phyloP scores from a whole-genome alignment of 176 grass and related monocot species.

The Leersia perrieri region DNA sequence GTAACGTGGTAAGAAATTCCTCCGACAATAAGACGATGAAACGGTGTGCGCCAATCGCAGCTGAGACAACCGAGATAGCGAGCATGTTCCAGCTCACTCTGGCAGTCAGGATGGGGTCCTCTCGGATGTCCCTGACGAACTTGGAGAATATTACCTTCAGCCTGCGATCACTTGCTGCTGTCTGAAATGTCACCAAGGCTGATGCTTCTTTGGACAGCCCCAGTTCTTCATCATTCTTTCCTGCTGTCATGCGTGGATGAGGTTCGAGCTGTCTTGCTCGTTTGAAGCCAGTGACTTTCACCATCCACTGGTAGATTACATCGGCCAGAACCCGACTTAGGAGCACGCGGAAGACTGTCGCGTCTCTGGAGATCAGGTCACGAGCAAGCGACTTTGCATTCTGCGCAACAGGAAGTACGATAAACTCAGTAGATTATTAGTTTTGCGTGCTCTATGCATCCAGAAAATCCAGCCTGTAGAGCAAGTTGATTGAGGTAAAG shows the following conservation, averaged over 20 bases:
- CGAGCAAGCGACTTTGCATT: conserved; percentile 43
- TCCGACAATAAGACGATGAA: conserved; percentile 45
- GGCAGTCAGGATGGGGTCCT: conserved; percentile 41
- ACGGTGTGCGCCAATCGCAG: conserved; percentile 40
- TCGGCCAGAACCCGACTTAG: conserved; percentile 40
- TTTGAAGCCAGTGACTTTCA: conserved; percentile 25
- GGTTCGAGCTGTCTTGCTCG: not conserved
- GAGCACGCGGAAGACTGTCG: conserved; percentile 37
- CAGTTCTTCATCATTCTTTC: not conserved
- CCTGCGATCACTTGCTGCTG: conserved; percentile 43
- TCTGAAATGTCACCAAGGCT: conserved; percentile 21
- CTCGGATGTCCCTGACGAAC: conserved; percentile 44
- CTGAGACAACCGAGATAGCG: not conserved
- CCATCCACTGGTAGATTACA: conserved; percentile 56
- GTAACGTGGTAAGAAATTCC: conserved; percentile 8
- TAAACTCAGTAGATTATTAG: not conserved
- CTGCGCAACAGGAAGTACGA: conserved; percentile 3
- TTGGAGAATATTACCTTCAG: conserved; percentile 66
- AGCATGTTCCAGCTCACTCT: conserved; percentile 51
- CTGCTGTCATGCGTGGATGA: not conserved
- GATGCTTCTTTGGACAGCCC: conserved; percentile 5
- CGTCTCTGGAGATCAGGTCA: conserved; percentile 58
- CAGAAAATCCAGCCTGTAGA: not conserved
- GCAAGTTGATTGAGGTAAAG: not conserved
- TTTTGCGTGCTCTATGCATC: not conserved